Evolutionary conservation across 2,329 filamentous ascomycete species (phyloP).

Genomic region (Aurifilum marmelostoma): DNA sequence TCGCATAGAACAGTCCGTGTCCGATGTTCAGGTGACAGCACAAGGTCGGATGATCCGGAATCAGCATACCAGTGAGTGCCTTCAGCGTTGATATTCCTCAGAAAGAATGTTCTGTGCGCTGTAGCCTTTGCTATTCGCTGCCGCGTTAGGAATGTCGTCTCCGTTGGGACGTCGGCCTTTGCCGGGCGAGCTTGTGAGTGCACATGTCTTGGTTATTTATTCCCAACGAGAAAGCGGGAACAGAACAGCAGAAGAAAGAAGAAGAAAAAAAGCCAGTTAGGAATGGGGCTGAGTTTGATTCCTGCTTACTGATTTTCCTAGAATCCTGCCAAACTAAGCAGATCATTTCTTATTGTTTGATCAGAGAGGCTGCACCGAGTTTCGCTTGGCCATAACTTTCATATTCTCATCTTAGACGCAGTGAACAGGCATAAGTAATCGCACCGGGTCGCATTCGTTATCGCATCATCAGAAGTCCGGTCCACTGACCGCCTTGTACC

Average conservation of each 20-base stretch:
- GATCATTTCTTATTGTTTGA: background rate
- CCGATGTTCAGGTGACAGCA: background rate
- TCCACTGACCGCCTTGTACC: background rate
- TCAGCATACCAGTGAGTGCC: background rate
- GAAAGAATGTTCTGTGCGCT: background rate
- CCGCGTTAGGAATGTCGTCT: background rate
- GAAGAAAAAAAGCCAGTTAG: background rate
- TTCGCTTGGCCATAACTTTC: background rate
- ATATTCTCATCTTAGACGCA: background rate
- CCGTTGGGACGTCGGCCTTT: background rate
- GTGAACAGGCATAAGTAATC: background rate
- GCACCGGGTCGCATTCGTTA: background rate
- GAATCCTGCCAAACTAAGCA: background rate
- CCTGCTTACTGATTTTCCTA: background rate
- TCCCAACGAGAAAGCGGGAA: background rate
- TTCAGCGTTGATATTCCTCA: background rate
- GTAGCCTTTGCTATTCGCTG: background rate
- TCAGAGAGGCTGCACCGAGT: background rate
- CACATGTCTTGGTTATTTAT: background rate
- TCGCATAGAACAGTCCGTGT: background rate
- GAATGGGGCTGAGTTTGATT: background rate
- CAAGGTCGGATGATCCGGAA: background rate
- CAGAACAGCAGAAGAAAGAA: background rate
- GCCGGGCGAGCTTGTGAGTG: background rate
- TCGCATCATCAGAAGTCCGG: background rate